Evolutionary conservation across 306 rosid species (phyloP).

Genomic region (Castanea mollissima): DNA sequence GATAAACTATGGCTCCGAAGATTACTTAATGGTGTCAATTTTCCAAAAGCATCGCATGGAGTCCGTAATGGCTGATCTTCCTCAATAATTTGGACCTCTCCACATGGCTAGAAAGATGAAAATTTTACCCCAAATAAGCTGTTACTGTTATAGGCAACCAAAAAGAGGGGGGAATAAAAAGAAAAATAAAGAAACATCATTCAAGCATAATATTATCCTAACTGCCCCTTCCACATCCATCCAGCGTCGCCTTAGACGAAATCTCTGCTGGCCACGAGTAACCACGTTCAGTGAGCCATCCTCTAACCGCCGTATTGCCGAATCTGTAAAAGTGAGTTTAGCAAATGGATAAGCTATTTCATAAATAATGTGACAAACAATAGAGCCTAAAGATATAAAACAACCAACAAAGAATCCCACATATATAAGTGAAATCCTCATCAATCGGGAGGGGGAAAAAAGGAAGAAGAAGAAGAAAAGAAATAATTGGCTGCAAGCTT

Average conservation of each 20-base stretch:
- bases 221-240: slow-evolving; percentile 86
- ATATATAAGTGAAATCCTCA: neutral
- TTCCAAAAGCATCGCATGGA: slow-evolving; percentile 71
- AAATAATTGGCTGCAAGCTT: slow-evolving; percentile 6
- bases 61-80: slow-evolving; percentile 77
- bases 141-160: slow-evolving; percentile 17
- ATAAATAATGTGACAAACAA: neutral
- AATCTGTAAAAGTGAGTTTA: slow-evolving; percentile 52
- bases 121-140: slow-evolving; percentile 26
- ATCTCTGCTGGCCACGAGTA: slow-evolving; percentile 89
- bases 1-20: slow-evolving; percentile 19
- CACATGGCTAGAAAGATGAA: slow-evolving; percentile 61
- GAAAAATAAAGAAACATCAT: slow-evolving; percentile 11
- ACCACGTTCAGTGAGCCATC: slow-evolving; percentile 87
- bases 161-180: neutral
- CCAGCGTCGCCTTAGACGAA: slow-evolving; percentile 70
- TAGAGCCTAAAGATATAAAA: neutral
- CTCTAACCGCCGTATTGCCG: slow-evolving; percentile 75
- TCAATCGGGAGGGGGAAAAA: neutral
- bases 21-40: slow-evolving; percentile 39
- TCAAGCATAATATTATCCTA: slow-evolving; percentile 30
- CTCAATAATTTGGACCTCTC: slow-evolving; percentile 87
- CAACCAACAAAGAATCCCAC: neutral
- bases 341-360: slow-evolving; percentile 18
- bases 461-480: neutral